These are phyloP conservation scores for Quercus wislizeni DNA, from an alignment of 306 rosid species.

Conservation along the genomic window DNA sequence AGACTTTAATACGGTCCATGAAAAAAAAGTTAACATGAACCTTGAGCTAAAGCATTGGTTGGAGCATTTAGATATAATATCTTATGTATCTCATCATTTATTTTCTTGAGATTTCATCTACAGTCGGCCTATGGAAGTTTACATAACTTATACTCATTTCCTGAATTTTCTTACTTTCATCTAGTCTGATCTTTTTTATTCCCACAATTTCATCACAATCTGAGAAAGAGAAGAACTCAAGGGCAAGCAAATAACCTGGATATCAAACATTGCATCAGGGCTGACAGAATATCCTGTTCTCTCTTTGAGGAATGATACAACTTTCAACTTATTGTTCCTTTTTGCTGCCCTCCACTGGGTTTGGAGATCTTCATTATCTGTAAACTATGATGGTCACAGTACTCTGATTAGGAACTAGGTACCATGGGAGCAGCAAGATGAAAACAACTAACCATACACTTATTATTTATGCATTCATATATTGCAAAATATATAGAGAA, in stretches of 20 bases:
- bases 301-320: conserved; percentile 67
- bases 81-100: background rate
- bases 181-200: conserved; percentile 8
- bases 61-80: conserved; percentile 3
- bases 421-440: background rate
- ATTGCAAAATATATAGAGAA: background rate
- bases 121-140: background rate
- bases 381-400: conserved; percentile 53
- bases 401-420: conserved; percentile 14
- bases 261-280: conserved; percentile 92
- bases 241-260: conserved; percentile 63
- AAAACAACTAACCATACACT: background rate
- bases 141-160: background rate
- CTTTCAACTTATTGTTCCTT: conserved; percentile 78
- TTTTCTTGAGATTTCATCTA: background rate
- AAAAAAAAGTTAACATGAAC: background rate
- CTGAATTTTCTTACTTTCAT: conserved; percentile 9
- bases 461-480: background rate
- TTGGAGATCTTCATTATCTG: conserved; percentile 81
- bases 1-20: background rate
- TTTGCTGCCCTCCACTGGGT: conserved; percentile 83
- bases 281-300: conserved; percentile 87
- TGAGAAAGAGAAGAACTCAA: conserved; percentile 6
- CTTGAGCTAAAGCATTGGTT: background rate
- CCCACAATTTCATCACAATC: conserved; percentile 3